Base-by-base conservation (phyloP, 331 rosid genomes). In the Malus hybrid region DNA sequence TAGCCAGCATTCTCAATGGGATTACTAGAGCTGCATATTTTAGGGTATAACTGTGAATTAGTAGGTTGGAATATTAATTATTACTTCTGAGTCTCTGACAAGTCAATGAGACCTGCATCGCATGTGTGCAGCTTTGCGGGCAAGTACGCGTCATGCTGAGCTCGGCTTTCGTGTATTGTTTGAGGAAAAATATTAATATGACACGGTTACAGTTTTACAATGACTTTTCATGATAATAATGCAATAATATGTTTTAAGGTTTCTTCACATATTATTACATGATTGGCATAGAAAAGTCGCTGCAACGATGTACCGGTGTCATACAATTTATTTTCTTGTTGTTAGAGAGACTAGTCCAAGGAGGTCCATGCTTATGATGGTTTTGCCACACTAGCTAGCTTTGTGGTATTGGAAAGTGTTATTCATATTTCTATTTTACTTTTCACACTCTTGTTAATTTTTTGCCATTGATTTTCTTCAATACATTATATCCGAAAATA, bases 351-450 rank as follows among this genome's bases (percentile, higher is more conserved):
- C 55, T 48, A 15, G 55, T 48, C 3, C 7, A 5, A 2, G 2
- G 8, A 48, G 55, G 12, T 39, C 4, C 46, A 39, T 9, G 44
- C 3, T 0, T 36, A 39, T 39, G 46, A 39, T 39, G 46, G 46
- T 39, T 9, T 39, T 9, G 46, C 46, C 46, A 39, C 46, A 39
- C 46, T 39, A 39, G 46, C 12, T 39, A 39, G 46, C 46, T 39
- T 39, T 39, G 46, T 39, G 46, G 46, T 39, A 39, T 39, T 39
- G 46, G 12, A 39, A 39, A 39, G 46, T 39, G 12, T 10, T 39
- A 39, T 39, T 39, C 46, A 9, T 1, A 39, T 0, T 39, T 0
- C 0, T 39, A 39, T 2, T 39, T 36, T 39, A 39, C 46, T 0
- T 39, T 0, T 39, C 4, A 9, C 1, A 9, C 0, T 39, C 0